Evolutionary conservation across 2,329 filamentous ascomycete species (phyloP), one percentile per base, ranked within the genome.

Genomic region (Chaetomium globosum): DNA sequence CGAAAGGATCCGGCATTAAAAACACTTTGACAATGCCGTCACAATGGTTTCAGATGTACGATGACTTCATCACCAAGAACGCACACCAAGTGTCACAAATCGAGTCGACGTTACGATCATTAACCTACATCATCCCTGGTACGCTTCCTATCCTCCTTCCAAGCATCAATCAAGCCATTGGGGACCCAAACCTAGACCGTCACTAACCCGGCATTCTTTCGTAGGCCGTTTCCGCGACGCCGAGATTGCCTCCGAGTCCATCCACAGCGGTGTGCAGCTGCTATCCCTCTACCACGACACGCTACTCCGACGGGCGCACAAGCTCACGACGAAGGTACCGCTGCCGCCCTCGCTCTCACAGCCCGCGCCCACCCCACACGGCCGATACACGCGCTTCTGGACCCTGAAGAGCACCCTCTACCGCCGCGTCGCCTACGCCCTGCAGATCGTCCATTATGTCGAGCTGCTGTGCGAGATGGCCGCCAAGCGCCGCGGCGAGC

Each of bases 381-480:
- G 83, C 56, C 82, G 88, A 53, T 90, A 90, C 77, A 90, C 88
- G 12, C 83, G 84, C 63, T 87, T 87, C 76, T 90, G 88, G 88
- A 81, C 85, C 7, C 77, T 82, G 63, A 84, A 83, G 71, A 87
- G 83, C 72, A 81, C 84, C 4, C 82, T 92, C 10, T 99, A 99
- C 77, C 87, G 89, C 65, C 86, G 91, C 65, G 87, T 96, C 62
- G 93, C 94, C 49, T 84, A 93, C 69, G 81, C 93, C 4, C 81
- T 99, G 57, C 92, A 96, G 75, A 90, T 96, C 79, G 90, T 97
- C 30, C 91, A 95, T 71, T 98, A 98, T 75, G 97, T 93, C 0
- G 92, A 99, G 79, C 82, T 99, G 33, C 80, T 99, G n/a, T 95
- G 94, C 85, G 95, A 99, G 77, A 99, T 99, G 95, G 87, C 90